Evolutionary conservation across 805 yeast species (phyloP).

Genomic region (Myxozyma nipponensis): DNA sequence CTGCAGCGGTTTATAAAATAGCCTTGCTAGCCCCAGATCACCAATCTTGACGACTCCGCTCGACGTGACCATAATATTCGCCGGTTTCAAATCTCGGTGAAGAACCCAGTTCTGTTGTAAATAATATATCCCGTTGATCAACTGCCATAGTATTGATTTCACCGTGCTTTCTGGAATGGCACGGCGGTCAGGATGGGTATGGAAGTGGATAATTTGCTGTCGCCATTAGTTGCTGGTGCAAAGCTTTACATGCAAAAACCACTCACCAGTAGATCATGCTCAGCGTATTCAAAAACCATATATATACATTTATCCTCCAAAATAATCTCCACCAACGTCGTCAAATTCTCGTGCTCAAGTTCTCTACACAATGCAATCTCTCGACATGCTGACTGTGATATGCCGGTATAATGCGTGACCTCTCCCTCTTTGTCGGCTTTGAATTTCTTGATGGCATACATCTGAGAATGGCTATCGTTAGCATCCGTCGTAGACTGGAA

Average conservation of each 20-base stretch:
- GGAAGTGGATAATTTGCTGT: conserved; percentile 83
- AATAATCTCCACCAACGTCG: conserved; percentile 74
- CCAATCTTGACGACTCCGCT: conserved; percentile 93
- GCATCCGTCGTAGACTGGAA: neutral
- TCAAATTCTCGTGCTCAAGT: conserved; percentile 70
- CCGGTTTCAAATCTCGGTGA: conserved; percentile 95
- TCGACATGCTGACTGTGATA: conserved; percentile 91
- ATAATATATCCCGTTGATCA: conserved; percentile 84
- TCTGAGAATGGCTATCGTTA: conserved; percentile 32
- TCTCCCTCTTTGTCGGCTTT: conserved; percentile 92
- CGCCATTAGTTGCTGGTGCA: neutral
- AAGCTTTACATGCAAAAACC: neutral
- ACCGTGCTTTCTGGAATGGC: conserved; percentile 74
- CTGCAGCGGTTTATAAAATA: conserved; percentile 48
- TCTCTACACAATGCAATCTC: conserved; percentile 96
- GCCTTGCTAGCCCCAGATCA: conserved; percentile 64
- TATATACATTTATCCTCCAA: conserved; percentile 85
- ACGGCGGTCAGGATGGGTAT: conserved; percentile 80
- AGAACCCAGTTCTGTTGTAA: conserved; percentile 94
- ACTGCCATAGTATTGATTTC: conserved; percentile 87
- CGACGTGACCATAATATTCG: conserved; percentile 91
- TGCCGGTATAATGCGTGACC: conserved; percentile 83
- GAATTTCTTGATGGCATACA: conserved; percentile 90
- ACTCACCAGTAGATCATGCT: conserved; percentile 69
- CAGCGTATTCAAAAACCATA: conserved; percentile 95